Percentiles rank a stretch among this genome's conserved stretches.
Conservation (phyloP, 345 rosid species). For the Heritiera fomes region DNA sequence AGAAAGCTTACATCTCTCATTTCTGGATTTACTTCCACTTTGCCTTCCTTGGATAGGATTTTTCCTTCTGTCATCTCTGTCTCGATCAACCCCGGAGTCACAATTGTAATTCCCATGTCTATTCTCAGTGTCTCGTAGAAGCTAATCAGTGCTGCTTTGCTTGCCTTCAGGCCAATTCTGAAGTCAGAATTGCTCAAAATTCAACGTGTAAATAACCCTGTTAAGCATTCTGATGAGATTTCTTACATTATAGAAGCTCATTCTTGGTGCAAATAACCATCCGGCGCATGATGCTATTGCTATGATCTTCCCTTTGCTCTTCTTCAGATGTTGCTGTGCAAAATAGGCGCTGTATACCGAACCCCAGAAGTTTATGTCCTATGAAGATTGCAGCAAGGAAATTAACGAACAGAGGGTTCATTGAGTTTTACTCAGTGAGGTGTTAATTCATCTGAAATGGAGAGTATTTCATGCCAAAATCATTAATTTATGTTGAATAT, state of each 20-base stretch:
- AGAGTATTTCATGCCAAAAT: no score
- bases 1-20: slow-evolving; percentile 44
- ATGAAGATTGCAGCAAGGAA: neutral
- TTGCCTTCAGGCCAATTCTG: slow-evolving; percentile 36
- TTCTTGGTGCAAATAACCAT: slow-evolving; percentile 45
- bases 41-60: slow-evolving; percentile 44
- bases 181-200: neutral
- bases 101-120: slow-evolving; percentile 59
- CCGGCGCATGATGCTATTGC: slow-evolving; percentile 46
- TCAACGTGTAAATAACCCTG: neutral
- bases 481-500: no score
- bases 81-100: slow-evolving; percentile 41
- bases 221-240: neutral
- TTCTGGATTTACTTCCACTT: slow-evolving; percentile 39
- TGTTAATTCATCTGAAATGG: neutral
- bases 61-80: slow-evolving; percentile 48
- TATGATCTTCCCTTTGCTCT: slow-evolving; percentile 42
- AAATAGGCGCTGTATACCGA: slow-evolving; percentile 44
- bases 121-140: slow-evolving; percentile 45
- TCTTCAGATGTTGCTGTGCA: slow-evolving; percentile 3
- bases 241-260: slow-evolving; percentile 48
- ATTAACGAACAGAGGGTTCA: no score
- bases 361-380: slow-evolving; percentile 63
- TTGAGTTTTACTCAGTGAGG: neutral
- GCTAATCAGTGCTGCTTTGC: slow-evolving; percentile 54